phyloP scores from a whole-genome alignment of 1,139 yeast genomes.

The Geotrichum europaeum region DNA sequence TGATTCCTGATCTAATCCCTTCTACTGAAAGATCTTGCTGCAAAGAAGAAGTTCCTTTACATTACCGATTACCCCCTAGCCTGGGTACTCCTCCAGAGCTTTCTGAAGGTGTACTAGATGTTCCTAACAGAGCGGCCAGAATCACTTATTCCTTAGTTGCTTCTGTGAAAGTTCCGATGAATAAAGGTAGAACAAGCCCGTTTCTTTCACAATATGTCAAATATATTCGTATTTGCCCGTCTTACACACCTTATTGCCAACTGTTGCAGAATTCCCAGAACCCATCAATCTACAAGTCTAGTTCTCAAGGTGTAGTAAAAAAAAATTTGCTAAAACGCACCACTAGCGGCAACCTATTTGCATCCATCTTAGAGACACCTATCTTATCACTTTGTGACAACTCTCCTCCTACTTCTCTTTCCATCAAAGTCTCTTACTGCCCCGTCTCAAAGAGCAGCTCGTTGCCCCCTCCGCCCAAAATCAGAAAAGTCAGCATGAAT shows the following conservation, averaged over 20 bases:
- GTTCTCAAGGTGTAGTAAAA: neutral
- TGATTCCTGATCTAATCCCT: conserved; percentile 14
- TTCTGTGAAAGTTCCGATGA: conserved; percentile 2
- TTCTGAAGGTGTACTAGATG: neutral
- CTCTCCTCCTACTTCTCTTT: neutral
- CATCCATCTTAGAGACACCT: conserved; percentile 1
- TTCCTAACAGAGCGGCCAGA: conserved; percentile 11
- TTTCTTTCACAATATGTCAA: conserved; percentile 4
- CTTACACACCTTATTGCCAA: conserved; percentile 6
- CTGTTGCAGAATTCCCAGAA: neutral
- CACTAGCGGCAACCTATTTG: conserved; percentile 1
- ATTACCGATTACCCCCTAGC: conserved; percentile 14
- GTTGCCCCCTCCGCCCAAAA: conserved; percentile 2
- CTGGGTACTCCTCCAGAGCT: conserved; percentile 13
- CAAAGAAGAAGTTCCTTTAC: conserved; percentile 8
- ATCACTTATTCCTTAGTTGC: conserved; percentile 7
- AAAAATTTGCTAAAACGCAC: conserved; percentile 1
- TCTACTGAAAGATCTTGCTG: conserved; percentile 7
- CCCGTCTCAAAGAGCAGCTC: neutral
- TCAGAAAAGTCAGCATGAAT: neutral
- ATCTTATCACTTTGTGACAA: neutral
- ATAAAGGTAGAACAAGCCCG: neutral
- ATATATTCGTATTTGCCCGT: conserved; percentile 8
- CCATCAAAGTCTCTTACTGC: neutral
- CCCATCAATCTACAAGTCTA: neutral